Conservation (phyloP, 176 grass and related monocot genomes). For the Metroxylon sagu region DNA sequence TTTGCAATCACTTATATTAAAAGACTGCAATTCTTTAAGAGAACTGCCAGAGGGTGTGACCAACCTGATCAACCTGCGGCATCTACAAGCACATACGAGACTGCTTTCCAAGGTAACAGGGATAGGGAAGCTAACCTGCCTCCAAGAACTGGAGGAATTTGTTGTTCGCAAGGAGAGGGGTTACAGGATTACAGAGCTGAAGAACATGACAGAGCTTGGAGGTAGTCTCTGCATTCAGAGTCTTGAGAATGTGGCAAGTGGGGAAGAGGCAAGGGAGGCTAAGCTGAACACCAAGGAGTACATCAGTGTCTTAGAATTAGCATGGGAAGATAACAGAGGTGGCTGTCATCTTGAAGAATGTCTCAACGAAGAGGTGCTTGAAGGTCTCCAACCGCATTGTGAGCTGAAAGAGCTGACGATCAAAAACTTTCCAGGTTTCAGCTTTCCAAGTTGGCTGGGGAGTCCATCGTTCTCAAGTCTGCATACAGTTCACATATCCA, state of each 20-base stretch:
- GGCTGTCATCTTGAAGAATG: conserved; percentile 8
- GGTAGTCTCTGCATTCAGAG: conserved; percentile 48
- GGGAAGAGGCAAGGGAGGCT: conserved; percentile 37
- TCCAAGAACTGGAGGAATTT: conserved; percentile 66
- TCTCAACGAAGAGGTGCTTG: conserved; percentile 32
- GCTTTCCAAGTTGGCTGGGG: conserved; percentile 38
- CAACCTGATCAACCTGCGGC: conserved; percentile 40
- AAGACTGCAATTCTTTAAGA: conserved; percentile 35
- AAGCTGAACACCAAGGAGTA: conserved; percentile 33
- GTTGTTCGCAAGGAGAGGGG: conserved; percentile 26
- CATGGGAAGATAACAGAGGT: conserved; percentile 32
- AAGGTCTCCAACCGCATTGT: conserved; percentile 48
- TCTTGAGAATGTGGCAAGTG: conserved; percentile 38
- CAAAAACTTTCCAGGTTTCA: conserved; percentile 32
- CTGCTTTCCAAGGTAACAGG: conserved; percentile 26
- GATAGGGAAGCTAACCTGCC: conserved; percentile 46
- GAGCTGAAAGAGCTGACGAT: conserved; percentile 48
- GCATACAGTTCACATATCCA: conserved; percentile 41
- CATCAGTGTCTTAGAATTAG: conserved; percentile 39
- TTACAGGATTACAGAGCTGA: conserved; percentile 43
- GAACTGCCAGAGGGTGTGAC: conserved; percentile 46
- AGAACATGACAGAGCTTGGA: conserved; percentile 45
- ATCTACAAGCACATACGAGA: conserved; percentile 35
- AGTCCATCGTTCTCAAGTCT: conserved; percentile 40
- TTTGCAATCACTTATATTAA: conserved; percentile 45